A percentile compares a stretch with the other conserved stretches of the same genome.
Conservation (phyloP, 23 red algal genomes). For the Gracilariopsis chorda region DNA sequence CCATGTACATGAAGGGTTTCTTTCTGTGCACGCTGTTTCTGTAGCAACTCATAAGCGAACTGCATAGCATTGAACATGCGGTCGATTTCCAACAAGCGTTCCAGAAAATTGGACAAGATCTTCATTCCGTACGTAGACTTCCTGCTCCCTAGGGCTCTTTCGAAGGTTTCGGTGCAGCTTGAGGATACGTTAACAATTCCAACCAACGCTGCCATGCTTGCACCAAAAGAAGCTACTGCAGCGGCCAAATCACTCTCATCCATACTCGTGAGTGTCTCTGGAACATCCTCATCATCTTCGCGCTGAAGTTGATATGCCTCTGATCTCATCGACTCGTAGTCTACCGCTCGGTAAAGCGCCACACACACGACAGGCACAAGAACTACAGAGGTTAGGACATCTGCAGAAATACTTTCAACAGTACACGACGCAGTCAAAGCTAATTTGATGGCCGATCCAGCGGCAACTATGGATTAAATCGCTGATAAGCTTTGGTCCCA, state of each 20-base stretch:
- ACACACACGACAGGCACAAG: slow-evolving; percentile 61
- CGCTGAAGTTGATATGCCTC: not conserved
- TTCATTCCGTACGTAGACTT: not conserved
- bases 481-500: slow-evolving; percentile 47
- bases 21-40: not conserved
- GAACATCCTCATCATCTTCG: not conserved
- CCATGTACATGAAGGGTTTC: not conserved
- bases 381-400: slow-evolving; percentile 28
- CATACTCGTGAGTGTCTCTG: not conserved
- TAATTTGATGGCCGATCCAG: slow-evolving; percentile 24
- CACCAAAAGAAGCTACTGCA: slow-evolving; percentile 45
- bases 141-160: not conserved
- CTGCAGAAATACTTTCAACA: slow-evolving; percentile 26
- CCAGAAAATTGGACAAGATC: slow-evolving; percentile 7
- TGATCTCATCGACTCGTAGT: not conserved
- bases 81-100: slow-evolving; percentile 43
- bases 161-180: not conserved
- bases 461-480: slow-evolving; percentile 30
- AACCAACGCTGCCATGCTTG: slow-evolving; percentile 45
- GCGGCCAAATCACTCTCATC: slow-evolving; percentile 29
- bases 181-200: slow-evolving; percentile 47
- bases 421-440: not conserved
- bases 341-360: slow-evolving; percentile 51
- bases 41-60: slow-evolving; percentile 35
- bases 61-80: slow-evolving; percentile 49